Evolutionary conservation across 2,329 filamentous ascomycete species (phyloP), one percentile per base, ranked within the genome.

Genomic region (Colletotrichum neosansevieriae): DNA sequence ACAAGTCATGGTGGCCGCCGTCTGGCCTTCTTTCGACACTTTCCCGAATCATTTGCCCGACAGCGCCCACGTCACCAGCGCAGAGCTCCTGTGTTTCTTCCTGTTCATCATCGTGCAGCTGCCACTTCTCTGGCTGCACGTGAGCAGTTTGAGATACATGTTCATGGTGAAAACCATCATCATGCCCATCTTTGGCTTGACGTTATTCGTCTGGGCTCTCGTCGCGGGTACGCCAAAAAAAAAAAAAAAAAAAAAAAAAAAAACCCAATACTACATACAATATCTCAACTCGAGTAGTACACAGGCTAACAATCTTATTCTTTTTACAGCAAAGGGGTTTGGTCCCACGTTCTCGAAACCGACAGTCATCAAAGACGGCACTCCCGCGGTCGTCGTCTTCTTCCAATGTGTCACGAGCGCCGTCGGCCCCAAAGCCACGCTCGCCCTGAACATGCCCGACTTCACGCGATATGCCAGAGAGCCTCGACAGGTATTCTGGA

Each of bases 21-120:
- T 82, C 63, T 83, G 80, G 80, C 80, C 81, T 0, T 78, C 76
- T 17, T 82, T 80, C 68, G 70, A 74, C 15, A 75, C 74, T 58
- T 76, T 85, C 15, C 80, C 79, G 4, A 83, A 84, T 63, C 75
- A 76, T 34, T 76, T 85, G 24, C 76, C 80, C 1, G 73, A 72
- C 1, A 76, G 71, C 49, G 78, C 79, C n/a, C 79, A 80, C 67
- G 76, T 76, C 40, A 76, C 76, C 1, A 72, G 64, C 51, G 40
- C 64, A 0, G 64, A 67, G 44, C 19, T 67, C 0, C 9, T 67
- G 5, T 72, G 76, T 44, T 75, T 74, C 32, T 73, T 75, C 29
- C 70, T 76, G 9, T 70, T 76, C 64, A 74, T 77, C 66, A 75
- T 74, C 19, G 70, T 75, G 3, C 59, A 67, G 6, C 72, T 75